A percentile compares a stretch with the other conserved stretches of the same genome.
Conservation (phyloP, 108 stramenopile genomes). For the Nannochloropsis granulata region DNA sequence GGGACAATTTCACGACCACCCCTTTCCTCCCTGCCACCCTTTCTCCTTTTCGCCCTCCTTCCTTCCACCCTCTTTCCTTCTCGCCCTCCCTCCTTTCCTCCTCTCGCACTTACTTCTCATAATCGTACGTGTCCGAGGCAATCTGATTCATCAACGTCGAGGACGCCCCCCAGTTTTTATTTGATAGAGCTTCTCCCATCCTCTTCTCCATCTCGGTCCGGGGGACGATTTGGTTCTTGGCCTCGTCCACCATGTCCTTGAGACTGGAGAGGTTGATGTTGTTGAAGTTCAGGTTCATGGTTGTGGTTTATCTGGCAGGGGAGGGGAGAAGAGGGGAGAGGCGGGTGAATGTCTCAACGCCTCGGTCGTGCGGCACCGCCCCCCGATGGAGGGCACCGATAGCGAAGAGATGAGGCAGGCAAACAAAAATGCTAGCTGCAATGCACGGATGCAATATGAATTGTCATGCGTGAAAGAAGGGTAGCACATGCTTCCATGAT, state of each 20-base stretch:
- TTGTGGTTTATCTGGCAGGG: not conserved
- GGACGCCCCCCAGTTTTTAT: conserved; percentile 96
- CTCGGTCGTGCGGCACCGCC: too few relatives aligned
- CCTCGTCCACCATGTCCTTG: conserved; percentile 28
- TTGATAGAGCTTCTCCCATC: conserved; percentile 87
- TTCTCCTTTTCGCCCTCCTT: conserved; percentile 37
- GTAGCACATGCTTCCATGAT: too few relatives aligned
- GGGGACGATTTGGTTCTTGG: conserved; percentile 75
- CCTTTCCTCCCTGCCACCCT: not conserved
- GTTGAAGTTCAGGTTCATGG: not conserved
- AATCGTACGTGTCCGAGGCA: conserved; percentile 77
- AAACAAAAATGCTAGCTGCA: too few relatives aligned
- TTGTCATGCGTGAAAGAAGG: too few relatives aligned
- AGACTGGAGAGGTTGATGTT: not conserved
- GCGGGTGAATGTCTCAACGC: not conserved
- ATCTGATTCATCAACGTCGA: conserved; percentile 86
- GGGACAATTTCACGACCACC: not conserved
- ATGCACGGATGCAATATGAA: too few relatives aligned
- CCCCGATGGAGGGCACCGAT: too few relatives aligned
- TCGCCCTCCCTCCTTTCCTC: not conserved
- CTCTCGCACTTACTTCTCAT: conserved; percentile 52
- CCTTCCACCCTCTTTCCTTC: not conserved
- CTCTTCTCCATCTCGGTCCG: conserved; percentile 81
- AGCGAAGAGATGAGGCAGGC: too few relatives aligned
- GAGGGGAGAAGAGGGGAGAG: not conserved